Base-by-base conservation (phyloP, 768 basidiomycete species). In the Psilocybe sp. region DNA sequence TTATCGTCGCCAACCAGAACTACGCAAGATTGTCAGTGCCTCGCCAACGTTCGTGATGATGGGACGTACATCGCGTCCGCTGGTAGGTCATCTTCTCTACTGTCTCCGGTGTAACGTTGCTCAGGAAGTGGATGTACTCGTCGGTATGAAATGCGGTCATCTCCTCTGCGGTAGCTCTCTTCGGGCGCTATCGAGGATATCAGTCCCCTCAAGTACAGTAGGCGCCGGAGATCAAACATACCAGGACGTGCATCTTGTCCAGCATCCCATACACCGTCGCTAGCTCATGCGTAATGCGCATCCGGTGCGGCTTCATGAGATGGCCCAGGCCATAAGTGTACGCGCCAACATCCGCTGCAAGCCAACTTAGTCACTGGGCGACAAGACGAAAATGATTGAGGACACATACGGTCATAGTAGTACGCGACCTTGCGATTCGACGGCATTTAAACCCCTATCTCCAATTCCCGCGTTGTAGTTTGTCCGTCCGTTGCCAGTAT, bases 61-160 rank as follows among this genome's bases (percentile, higher is more conserved):
- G 40, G 12, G 5, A 75, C 87, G 57, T 58, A 95, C 95, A 98
- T 67, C 93, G 74, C 36, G 85, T 84, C 6, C 92, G 92, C 48
- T 87, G 81, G 56, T 83, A 89, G 1, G 91, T 93, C 61, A 97
- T 68, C 48, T 91, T 86, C 58, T 91, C 89, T 1, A 80, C 84
- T 4, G 90, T 96, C 67, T 99, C 97, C 0, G 95, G 95, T 0
- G 87, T 91, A 20, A 98, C 95, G 42, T 82, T 80, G 47, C 82
- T 77, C 40, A 99, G 71, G 60, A 98, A 96, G 60, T 98, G 85
- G 51, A 99, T 80, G 69, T 97, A 99, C 77, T 99, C 97, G 72
- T 99, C 97, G 16, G 96, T 93, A 67, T 99, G 97, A 69, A 98
- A 99, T 10, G 85, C 72, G n/a, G 90, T 87, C 89, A 99, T 89